Conservation (phyloP, 768 basidiomycete species). For the Baorangia bicolor region DNA sequence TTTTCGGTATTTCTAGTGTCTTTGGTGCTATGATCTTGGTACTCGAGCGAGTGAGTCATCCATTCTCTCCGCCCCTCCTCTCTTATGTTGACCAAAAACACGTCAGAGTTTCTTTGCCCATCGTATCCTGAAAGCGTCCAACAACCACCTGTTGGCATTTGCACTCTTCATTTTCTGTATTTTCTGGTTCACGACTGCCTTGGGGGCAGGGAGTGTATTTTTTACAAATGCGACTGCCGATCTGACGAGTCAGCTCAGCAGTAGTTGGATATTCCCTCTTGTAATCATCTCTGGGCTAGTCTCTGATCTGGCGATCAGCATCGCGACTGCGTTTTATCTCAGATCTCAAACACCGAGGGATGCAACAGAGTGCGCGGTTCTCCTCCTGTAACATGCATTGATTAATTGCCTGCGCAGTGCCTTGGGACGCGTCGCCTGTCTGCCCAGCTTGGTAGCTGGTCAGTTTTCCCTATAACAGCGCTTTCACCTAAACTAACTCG, state of each 20-base stretch:
- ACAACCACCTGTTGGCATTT: constrained; percentile 14
- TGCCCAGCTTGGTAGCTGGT: constrained; percentile 13
- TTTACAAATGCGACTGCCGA: constrained; percentile 3
- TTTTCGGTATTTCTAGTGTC: constrained; percentile 21
- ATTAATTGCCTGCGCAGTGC: constrained; percentile 2
- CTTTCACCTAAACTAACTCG: not conserved
- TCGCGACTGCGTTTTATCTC: constrained; percentile 9
- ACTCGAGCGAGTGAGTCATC: constrained; percentile 14
- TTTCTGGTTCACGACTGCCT: constrained; percentile 21
- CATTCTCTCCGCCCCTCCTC: not conserved
- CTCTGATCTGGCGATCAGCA: constrained; percentile 18
- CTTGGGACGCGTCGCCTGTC: not conserved
- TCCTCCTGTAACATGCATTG: not conserved
- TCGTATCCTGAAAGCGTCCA: constrained; percentile 16
- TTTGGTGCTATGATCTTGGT: constrained; percentile 14
- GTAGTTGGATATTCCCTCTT: constrained; percentile 21
- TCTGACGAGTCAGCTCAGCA: constrained; percentile 10
- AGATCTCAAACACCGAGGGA: not conserved
- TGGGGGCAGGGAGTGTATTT: constrained; percentile 21
- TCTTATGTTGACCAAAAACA: not conserved
- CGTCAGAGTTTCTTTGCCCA: constrained; percentile 22
- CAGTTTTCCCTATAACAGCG: not conserved
- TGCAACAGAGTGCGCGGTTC: constrained; percentile 6
- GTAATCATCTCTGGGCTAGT: constrained; percentile 13
- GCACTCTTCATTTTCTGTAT: constrained; percentile 14